These are phyloP conservation scores for Leccinum obscurum DNA, from an alignment of 768 basidiomycete species.

Conservation along the genomic window DNA sequence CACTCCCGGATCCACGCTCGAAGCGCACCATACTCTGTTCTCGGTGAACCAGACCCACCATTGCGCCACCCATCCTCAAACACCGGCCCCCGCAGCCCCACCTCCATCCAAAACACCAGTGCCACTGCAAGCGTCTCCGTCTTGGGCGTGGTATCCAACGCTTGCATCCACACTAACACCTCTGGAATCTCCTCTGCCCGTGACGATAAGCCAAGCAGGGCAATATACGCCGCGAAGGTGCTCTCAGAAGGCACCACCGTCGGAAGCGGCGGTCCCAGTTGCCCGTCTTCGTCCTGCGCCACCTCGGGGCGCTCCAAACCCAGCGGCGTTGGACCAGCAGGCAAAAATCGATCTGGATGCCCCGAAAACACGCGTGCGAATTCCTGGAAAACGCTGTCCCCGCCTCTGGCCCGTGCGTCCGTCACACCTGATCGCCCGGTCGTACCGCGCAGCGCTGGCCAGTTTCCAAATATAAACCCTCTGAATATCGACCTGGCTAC, in stretches of 20 bases:
- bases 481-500: slow-evolving; percentile 53
- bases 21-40: slow-evolving; percentile 24
- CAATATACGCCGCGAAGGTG: slow-evolving; percentile 59
- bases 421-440: slow-evolving; percentile 29
- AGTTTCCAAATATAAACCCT: slow-evolving; percentile 57
- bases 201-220: slow-evolving; percentile 53
- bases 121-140: slow-evolving; percentile 56
- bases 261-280: slow-evolving; percentile 19
- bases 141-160: slow-evolving; percentile 45
- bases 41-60: slow-evolving; percentile 2
- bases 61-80: slow-evolving; percentile 44
- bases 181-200: slow-evolving; percentile 62
- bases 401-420: slow-evolving; percentile 14
- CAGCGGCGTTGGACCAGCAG: neutral
- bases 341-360: slow-evolving; percentile 16
- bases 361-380: slow-evolving; percentile 17
- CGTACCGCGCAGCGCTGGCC: slow-evolving; percentile 40
- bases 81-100: slow-evolving; percentile 59
- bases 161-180: slow-evolving; percentile 73
- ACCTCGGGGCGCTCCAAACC: slow-evolving; percentile 10
- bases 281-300: slow-evolving; percentile 1
- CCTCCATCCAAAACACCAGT: slow-evolving; percentile 72
- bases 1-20: slow-evolving; percentile 55
- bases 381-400: slow-evolving; percentile 22
- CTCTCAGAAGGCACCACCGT: slow-evolving; percentile 50